Conservation (phyloP, 108 stramenopile genomes). For the Thalassiosira profunda region DNA sequence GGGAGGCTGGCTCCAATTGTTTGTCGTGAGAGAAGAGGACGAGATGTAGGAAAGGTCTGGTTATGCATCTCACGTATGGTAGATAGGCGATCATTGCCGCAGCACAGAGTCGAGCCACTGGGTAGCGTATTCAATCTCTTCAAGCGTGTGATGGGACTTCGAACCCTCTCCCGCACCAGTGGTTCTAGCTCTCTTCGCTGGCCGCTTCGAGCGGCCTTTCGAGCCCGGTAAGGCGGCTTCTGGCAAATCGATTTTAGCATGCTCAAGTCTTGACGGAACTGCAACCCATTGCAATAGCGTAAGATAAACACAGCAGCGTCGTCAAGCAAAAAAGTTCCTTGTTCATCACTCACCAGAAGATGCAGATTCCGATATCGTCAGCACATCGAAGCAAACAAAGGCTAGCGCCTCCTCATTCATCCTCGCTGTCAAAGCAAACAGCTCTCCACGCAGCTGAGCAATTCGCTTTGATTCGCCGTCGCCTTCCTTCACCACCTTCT, state of each 20-base stretch:
- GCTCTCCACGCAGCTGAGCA: constrained; percentile 59
- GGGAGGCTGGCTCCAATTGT: too few relatives aligned
- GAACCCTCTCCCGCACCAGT: not conserved
- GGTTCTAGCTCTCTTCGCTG: constrained; percentile 23
- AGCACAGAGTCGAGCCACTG: constrained; percentile 37
- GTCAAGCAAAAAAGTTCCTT: too few relatives aligned
- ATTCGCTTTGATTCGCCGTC: constrained; percentile 66
- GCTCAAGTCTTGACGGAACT: constrained; percentile 28
- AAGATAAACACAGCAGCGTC: too few relatives aligned
- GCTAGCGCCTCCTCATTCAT: constrained; percentile 47
- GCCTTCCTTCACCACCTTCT: constrained; percentile 51
- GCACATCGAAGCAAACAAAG: constrained; percentile 57
- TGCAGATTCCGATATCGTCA: constrained; percentile 62
- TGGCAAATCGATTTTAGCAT: constrained; percentile 10
- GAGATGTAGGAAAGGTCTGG: too few relatives aligned
- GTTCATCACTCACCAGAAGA: too few relatives aligned
- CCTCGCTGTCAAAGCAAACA: constrained; percentile 68
- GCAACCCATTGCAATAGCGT: too few relatives aligned
- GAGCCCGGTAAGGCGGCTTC: not conserved
- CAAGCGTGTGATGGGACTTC: constrained; percentile 27
- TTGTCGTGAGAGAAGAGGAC: too few relatives aligned
- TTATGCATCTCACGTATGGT: too few relatives aligned
- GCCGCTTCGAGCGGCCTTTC: constrained; percentile 1
- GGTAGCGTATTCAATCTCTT: constrained; percentile 31
- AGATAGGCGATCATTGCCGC: too few relatives aligned